These are phyloP conservation scores for Salvia hispanica DNA, from an alignment of 257 asterid genomes.

Conservation along the genomic window DNA sequence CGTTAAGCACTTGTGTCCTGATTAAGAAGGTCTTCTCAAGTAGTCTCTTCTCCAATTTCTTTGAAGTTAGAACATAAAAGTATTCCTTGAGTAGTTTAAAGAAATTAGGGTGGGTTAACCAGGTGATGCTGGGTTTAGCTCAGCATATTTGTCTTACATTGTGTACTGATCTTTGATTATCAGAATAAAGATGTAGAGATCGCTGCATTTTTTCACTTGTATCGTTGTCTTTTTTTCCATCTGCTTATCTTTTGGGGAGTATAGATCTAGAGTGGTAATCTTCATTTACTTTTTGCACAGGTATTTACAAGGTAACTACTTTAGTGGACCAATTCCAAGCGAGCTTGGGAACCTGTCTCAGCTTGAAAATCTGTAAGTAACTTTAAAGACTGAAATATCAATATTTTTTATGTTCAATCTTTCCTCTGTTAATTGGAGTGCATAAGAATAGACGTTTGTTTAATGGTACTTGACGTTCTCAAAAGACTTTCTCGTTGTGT, in stretches of 20 bases:
- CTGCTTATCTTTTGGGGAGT: slow-evolving; percentile 14
- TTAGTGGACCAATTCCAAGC: slow-evolving; percentile 75
- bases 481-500: background rate
- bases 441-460: background rate
- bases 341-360: slow-evolving; percentile 70
- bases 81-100: slow-evolving; percentile 10
- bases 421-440: slow-evolving; percentile 18
- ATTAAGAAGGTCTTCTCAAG: slow-evolving; percentile 13
- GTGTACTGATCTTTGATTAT: slow-evolving; percentile 23
- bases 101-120: slow-evolving; percentile 20
- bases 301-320: slow-evolving; percentile 80
- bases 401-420: slow-evolving; percentile 9
- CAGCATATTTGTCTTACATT: slow-evolving; percentile 21
- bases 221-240: slow-evolving; percentile 8
- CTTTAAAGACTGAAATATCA: slow-evolving; percentile 15
- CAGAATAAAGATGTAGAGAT: slow-evolving; percentile 23
- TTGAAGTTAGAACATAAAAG: background rate
- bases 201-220: background rate
- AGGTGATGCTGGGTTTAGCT: slow-evolving; percentile 19
- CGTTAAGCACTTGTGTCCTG: background rate
- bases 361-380: slow-evolving; percentile 72
- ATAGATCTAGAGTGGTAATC: slow-evolving; percentile 20
- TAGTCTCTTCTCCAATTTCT: slow-evolving; percentile 22
- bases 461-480: slow-evolving; percentile 5
- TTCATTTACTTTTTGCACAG: slow-evolving; percentile 45